Base-by-base conservation (phyloP, 108 stramenopile genomes). In the Asterionellopsis glacialis region DNA sequence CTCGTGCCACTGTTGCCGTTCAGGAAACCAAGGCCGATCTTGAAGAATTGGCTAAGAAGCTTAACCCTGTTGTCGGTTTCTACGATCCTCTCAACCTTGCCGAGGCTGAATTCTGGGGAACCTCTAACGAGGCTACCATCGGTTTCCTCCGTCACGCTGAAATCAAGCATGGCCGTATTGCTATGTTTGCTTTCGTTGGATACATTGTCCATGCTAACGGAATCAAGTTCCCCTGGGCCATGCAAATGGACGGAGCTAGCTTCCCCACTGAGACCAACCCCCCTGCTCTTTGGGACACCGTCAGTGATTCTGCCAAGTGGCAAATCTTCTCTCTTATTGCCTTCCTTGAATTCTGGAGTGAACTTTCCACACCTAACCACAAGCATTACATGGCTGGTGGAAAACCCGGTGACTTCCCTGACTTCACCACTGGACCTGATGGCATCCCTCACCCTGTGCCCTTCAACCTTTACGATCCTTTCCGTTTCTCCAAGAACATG, bases 381-480 rank as follows among this genome's bases (percentile, higher is more conserved):
- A n/a, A n/a, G 47, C 81, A 86, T 67, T 74, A 81, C 73, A 78
- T 78, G 76, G 38, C 54, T 39, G 80, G 83, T 41, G 83, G 83
- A 51, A 72, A 69, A 16, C 83, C 83, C 13, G 83, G 83, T 39
- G 72, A 74, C 54, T 84, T 63, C 57, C 79, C 79, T 13, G 59
- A 58, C 48, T 80, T 80, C 48, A 22, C 19, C 11, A 22, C 24
- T 18, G 67, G 74, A 64, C 62, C 72, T 11, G 72, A 78, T 39
- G 63, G 33, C 50, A 55, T 90, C 21, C 88, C 88, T 13, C 88
- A 89, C 68, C 77, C 77, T 25, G 78, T 89, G 41, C 88, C 88
- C 10, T 79, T 89, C 63, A 77, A 84, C 60, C 63, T 84, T 21
- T 90, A 72, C 67, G 88, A 90, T 63, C 88, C 88, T 14, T 83